These are phyloP conservation scores for Xerocomus amazonicus DNA, from an alignment of 1,284 basidiomycete genomes.

Conservation along the genomic window DNA sequence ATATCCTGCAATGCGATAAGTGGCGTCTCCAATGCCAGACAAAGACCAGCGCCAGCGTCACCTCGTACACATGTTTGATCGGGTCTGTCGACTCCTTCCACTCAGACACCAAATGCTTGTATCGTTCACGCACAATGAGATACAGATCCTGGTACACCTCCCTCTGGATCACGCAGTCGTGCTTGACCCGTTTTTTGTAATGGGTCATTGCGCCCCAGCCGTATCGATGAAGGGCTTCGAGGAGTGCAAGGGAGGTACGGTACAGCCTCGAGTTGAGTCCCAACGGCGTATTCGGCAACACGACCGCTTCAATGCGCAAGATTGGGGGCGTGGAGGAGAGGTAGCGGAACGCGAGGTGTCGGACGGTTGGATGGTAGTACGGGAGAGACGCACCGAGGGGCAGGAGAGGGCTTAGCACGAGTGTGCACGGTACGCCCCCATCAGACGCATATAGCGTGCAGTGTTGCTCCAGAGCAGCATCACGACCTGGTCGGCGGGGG, in stretches of 20 bases:
- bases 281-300: conserved; percentile 47
- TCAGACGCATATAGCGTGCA: conserved; percentile 59
- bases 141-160: conserved; percentile 90
- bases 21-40: not conserved
- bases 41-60: conserved; percentile 19
- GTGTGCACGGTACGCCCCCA: conserved; percentile 35
- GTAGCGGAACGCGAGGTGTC: conserved; percentile 72
- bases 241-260: conserved; percentile 75
- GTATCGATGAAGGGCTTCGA: conserved; percentile 83
- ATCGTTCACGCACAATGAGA: conserved; percentile 76
- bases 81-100: conserved; percentile 85
- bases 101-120: conserved; percentile 68
- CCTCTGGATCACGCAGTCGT: conserved; percentile 77
- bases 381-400: conserved; percentile 48
- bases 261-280: conserved; percentile 65
- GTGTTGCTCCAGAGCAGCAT: conserved; percentile 65
- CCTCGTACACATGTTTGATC: conserved; percentile 84
- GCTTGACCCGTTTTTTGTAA: conserved; percentile 84
- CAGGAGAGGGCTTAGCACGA: conserved; percentile 64
- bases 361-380: conserved; percentile 77
- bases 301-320: conserved; percentile 54
- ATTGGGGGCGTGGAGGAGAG: conserved; percentile 28
- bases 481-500: conserved; percentile 69
- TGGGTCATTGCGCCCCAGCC: conserved; percentile 77
- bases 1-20: conserved; percentile 23